Evolutionary conservation across 495 filamentous ascomycete genomes (phyloP), one percentile per base, ranked within the genome.

Genomic region (Aspergillus carlsbadensis): DNA sequence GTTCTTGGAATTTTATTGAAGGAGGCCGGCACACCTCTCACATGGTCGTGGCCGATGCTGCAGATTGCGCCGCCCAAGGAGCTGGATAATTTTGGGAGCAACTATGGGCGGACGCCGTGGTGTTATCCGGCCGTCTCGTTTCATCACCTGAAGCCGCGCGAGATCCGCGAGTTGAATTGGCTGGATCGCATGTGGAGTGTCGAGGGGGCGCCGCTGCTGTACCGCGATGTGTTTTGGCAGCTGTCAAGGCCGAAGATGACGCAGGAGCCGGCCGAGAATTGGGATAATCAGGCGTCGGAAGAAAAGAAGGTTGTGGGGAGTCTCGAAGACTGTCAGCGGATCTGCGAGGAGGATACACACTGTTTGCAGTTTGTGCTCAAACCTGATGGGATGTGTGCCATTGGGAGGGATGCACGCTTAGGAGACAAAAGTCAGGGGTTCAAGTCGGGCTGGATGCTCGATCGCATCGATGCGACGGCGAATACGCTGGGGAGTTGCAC

Each of bases 51-150:
- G 72, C 73, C 73, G 11, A 71, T 68, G 64, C 58, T 62, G 68
- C 68, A 66, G 18, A 58, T 56, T 1, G 54, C 61, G 41, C 70
- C 62, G 20, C 58, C 71, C 1, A 66, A 65, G 62, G 73, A 79
- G 45, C 66, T 75, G 51, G 74, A 78, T 66, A 66, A 67, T 33
- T 65, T 76, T 8, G 65, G 66, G 13, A 66, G 69, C 15, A 70
- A 58, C 11, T 69, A 62, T 44, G 64, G 65, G 6, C 71, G 54
- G 51, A 62, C 46, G 34, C 69, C 74, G n/a, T 82, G 79, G 78
- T 82, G 79, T 63, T 73, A 66, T 62, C 71, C 77, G 29, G 69
- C 71, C 10, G 65, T 78, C 6, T 73, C 72, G 6, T 81, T 77
- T 47, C 78, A 81, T 54, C 78, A 82, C 53, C 67, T 82, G 57